A percentile compares a stretch with the other conserved stretches of the same genome.
Conservation (phyloP, 2,329 filamentous ascomycete genomes). For the Apiospora aurea region DNA sequence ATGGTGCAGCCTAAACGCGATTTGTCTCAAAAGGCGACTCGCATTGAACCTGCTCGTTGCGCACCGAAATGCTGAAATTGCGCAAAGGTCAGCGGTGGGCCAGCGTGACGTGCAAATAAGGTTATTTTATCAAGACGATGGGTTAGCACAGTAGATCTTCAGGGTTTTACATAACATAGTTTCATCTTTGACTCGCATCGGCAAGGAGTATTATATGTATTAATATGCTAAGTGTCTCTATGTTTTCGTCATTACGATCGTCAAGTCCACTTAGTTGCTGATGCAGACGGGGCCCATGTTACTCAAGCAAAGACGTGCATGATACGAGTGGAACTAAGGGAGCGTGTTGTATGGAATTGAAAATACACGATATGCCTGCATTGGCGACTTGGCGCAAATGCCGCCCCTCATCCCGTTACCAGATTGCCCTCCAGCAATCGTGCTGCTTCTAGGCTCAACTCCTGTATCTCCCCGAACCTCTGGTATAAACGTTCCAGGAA, state of each 20-base stretch:
- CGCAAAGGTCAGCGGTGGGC: background rate
- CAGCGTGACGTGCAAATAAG: background rate
- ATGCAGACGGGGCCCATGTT: conserved; percentile 3
- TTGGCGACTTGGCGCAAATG: background rate
- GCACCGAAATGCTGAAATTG: conserved; percentile 3
- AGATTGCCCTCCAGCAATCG: conserved; percentile 3
- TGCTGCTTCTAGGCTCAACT: conserved; percentile 6
- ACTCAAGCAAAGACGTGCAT: background rate
- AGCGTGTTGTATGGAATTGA: background rate
- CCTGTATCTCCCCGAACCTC: background rate
- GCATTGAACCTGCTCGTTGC: conserved; percentile 7
- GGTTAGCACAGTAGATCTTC: conserved; percentile 2
- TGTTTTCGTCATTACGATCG: conserved; percentile 8
- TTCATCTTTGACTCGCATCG: background rate
- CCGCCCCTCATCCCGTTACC: background rate
- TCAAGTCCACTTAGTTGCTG: conserved; percentile 10
- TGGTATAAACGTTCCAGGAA: background rate
- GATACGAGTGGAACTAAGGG: background rate
- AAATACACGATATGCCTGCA: conserved; percentile 2
- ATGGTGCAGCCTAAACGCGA: conserved; percentile 2
- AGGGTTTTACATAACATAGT: conserved; percentile 9
- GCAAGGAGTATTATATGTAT: conserved; percentile 2
- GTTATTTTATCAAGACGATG: conserved; percentile 5
- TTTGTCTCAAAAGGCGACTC: conserved; percentile 5
- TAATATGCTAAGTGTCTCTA: background rate